These are phyloP conservation scores for Debaryomyces sp. DNA, from an alignment of 1,139 yeast genomes.

Conservation along the genomic window DNA sequence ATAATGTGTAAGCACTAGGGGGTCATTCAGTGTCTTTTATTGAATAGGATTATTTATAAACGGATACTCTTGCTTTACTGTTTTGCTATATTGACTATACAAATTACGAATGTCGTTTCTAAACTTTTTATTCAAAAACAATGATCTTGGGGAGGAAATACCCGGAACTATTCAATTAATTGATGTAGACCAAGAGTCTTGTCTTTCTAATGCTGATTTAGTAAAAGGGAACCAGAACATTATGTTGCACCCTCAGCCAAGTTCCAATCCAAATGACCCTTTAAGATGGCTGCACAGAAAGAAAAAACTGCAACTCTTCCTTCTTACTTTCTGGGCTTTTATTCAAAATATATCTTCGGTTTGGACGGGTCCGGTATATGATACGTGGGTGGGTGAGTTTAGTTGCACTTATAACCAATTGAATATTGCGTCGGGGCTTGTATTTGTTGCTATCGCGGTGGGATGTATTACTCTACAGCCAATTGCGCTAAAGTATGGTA, in stretches of 20 bases:
- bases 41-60: background rate
- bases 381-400: conserved; percentile 8
- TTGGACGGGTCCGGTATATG: conserved; percentile 10
- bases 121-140: background rate
- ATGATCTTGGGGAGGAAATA: background rate
- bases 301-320: conserved; percentile 24
- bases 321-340: conserved; percentile 37
- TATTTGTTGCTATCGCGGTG: conserved; percentile 38
- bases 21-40: background rate
- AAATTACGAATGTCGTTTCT: background rate
- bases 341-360: conserved; percentile 23
- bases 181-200: conserved; percentile 42
- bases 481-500: conserved; percentile 42
- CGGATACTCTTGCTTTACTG: background rate
- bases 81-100: background rate
- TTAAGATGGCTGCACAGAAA: conserved; percentile 27
- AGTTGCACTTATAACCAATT: conserved; percentile 23
- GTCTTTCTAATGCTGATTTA: conserved; percentile 29
- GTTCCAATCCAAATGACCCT: conserved; percentile 37
- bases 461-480: conserved; percentile 45
- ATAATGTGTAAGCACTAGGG: background rate
- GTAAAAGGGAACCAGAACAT: conserved; percentile 11
- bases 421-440: conserved; percentile 34
- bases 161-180: conserved; percentile 68
- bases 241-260: conserved; percentile 38